phyloP scores from a whole-genome alignment of 2,329 filamentous ascomycete species.

The Elsinoe australis region DNA sequence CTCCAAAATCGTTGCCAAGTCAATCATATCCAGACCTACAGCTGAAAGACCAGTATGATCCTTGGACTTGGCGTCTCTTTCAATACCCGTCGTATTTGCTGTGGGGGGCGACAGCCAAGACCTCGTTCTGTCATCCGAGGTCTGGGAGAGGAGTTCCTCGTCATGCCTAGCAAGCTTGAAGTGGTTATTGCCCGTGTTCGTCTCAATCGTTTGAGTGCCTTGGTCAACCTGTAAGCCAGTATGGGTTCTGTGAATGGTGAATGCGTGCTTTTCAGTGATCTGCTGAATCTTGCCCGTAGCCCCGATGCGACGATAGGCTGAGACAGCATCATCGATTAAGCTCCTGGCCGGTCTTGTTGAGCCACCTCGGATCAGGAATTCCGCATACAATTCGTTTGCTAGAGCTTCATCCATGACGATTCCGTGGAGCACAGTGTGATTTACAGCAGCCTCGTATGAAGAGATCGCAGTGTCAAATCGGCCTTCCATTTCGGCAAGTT shows the following conservation, averaged over 20 bases:
- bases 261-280: slow-evolving; percentile 60
- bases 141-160: slow-evolving; percentile 33
- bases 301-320: slow-evolving; percentile 60
- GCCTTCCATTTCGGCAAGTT: slow-evolving; percentile 51
- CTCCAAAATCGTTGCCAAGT: slow-evolving; percentile 68
- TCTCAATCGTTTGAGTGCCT: slow-evolving; percentile 64
- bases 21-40: slow-evolving; percentile 66
- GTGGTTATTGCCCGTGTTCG: slow-evolving; percentile 37
- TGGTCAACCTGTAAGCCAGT: slow-evolving; percentile 55
- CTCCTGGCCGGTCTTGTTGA: slow-evolving; percentile 61
- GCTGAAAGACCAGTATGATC: slow-evolving; percentile 58
- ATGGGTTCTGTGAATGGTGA: slow-evolving; percentile 57
- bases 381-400: slow-evolving; percentile 65
- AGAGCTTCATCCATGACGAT: slow-evolving; percentile 66
- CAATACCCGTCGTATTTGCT: slow-evolving; percentile 28
- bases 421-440: slow-evolving; percentile 57
- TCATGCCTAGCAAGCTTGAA: slow-evolving; percentile 40
- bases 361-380: slow-evolving; percentile 58
- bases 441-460: slow-evolving; percentile 62
- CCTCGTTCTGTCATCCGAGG: slow-evolving; percentile 41
- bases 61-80: slow-evolving; percentile 25
- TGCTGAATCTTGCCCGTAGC: slow-evolving; percentile 61
- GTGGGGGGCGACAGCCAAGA: slow-evolving; percentile 42
- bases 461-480: slow-evolving; percentile 48
- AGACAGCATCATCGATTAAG: slow-evolving; percentile 60